phyloP scores from a whole-genome alignment of 495 filamentous ascomycete species.

The Aspergillus funiculosus region DNA sequence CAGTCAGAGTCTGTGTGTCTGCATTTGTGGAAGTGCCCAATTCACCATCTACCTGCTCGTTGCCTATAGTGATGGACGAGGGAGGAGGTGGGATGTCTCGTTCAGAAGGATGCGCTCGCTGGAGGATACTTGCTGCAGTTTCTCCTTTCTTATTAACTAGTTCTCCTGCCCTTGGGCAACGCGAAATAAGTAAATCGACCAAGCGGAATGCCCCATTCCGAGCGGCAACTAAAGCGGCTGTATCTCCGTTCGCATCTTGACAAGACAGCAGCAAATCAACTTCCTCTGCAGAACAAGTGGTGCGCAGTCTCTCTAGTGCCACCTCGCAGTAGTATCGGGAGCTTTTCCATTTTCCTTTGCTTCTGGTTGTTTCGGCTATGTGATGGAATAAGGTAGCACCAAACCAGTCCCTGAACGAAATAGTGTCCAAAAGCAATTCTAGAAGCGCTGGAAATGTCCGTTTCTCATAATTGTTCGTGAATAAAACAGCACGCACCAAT shows the following conservation, averaged over 20 bases:
- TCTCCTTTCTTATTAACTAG: slow-evolving; percentile 73
- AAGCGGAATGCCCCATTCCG: slow-evolving; percentile 52
- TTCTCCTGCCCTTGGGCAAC: slow-evolving; percentile 69
- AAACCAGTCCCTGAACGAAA: slow-evolving; percentile 67
- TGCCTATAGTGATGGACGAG: slow-evolving; percentile 42
- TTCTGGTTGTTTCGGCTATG: slow-evolving; percentile 74
- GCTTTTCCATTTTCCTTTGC: slow-evolving; percentile 70
- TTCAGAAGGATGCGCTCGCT: slow-evolving; percentile 27
- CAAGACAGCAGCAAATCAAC: slow-evolving; percentile 64
- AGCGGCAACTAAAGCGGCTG: slow-evolving; percentile 81
- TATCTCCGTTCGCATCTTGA: slow-evolving; percentile 80
- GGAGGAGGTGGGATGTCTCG: slow-evolving; percentile 37
- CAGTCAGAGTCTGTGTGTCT: slow-evolving; percentile 22
- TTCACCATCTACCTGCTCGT: slow-evolving; percentile 38
- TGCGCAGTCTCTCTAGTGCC: slow-evolving; percentile 75
- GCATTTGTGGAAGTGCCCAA: slow-evolving; percentile 18
- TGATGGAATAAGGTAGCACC: slow-evolving; percentile 88
- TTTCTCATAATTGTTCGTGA: slow-evolving; percentile 94
- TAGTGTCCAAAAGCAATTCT: slow-evolving; percentile 68
- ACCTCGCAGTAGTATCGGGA: slow-evolving; percentile 89
- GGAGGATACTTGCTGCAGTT: slow-evolving; percentile 69
- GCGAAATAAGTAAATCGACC: slow-evolving; percentile 36
- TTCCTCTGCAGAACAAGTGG: slow-evolving; percentile 58
- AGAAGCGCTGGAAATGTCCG: slow-evolving; percentile 77
- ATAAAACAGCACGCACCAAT: slow-evolving; percentile 87